Percentiles rank a stretch among this genome's conserved stretches.
Evolutionary conservation across 257 asterid genomes (phyloP).

Genomic region (Coffea canephora): DNA sequence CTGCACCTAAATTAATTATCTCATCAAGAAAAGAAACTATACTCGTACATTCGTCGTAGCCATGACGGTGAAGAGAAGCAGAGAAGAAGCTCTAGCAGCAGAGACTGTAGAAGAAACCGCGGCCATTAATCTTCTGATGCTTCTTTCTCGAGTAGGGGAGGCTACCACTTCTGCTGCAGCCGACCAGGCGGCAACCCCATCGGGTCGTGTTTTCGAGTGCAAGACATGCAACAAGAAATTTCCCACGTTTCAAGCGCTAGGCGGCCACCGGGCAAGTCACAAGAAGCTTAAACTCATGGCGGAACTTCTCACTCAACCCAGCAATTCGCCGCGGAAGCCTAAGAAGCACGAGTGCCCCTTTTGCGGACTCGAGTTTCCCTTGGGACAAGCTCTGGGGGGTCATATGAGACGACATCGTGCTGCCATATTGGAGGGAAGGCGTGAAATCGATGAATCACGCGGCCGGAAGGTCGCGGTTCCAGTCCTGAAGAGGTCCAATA

Average conservation of each 20-base stretch:
- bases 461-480: not conserved
- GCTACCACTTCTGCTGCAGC: not conserved
- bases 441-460: not conserved
- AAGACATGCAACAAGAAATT: slow-evolving; percentile 33
- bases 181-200: not conserved
- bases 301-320: slow-evolving; percentile 5
- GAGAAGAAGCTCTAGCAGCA: not conserved
- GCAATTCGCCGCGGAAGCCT: slow-evolving; percentile 1
- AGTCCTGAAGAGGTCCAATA: slow-evolving; percentile 24
- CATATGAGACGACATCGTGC: slow-evolving; percentile 49
- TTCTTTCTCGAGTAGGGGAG: slow-evolving; percentile 11
- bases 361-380: slow-evolving; percentile 32
- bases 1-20: not conserved
- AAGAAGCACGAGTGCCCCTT: slow-evolving; percentile 34
- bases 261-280: slow-evolving; percentile 43
- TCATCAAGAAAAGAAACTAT: not conserved
- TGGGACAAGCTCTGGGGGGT: slow-evolving; percentile 46
- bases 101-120: not conserved
- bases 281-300: slow-evolving; percentile 21
- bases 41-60: no score
- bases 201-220: slow-evolving; percentile 23
- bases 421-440: not conserved
- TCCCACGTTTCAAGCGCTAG: slow-evolving; percentile 33
- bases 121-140: slow-evolving; percentile 7
- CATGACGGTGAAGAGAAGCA: slow-evolving; percentile 13